A percentile compares a stretch with the other conserved stretches of the same genome.
phyloP scores from a whole-genome alignment of 140 eudicot genomes.

The Flaveria floridana region DNA sequence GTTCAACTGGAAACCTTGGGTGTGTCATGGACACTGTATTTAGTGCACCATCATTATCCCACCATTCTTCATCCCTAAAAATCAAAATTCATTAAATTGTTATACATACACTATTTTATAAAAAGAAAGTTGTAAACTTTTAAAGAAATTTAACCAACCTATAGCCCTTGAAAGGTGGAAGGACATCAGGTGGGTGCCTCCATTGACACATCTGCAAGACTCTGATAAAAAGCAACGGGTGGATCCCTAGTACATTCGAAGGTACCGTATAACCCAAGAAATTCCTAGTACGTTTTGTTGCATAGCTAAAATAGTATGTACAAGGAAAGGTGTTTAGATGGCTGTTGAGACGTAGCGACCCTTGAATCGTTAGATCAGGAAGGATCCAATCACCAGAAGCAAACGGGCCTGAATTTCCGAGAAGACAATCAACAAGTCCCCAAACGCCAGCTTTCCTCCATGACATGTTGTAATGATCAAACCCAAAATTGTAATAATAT shows the following conservation, averaged over 20 bases:
- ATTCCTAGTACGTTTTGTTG: conserved; percentile 76
- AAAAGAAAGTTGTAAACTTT: background rate
- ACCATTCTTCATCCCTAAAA: conserved; percentile 94
- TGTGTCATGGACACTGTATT: conserved; percentile 93
- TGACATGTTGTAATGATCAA: conserved; percentile 92
- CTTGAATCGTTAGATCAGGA: conserved; percentile 88
- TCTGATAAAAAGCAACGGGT: conserved; percentile 78
- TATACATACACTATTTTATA: background rate
- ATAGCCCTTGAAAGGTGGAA: conserved; percentile 92
- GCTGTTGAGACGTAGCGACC: conserved; percentile 67
- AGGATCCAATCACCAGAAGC: conserved; percentile 96
- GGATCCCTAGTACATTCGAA: conserved; percentile 73
- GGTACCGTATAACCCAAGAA: conserved; percentile 69
- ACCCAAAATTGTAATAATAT: conserved; percentile 79
- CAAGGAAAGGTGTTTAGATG: conserved; percentile 75
- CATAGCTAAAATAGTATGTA: conserved; percentile 92
- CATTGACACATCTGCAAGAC: conserved; percentile 91
- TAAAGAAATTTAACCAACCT: conserved; percentile 38
- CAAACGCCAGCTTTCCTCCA: conserved; percentile 73
- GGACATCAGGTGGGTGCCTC: conserved; percentile 77
- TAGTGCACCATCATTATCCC: conserved; percentile 97
- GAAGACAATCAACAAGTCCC: conserved; percentile 80
- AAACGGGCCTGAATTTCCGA: conserved; percentile 84
- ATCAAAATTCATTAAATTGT: background rate
- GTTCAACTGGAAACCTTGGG: conserved; percentile 86